These are phyloP conservation scores for Pythium coloratum DNA, from an alignment of 352 stramenopile genomes.

Conservation along the genomic window DNA sequence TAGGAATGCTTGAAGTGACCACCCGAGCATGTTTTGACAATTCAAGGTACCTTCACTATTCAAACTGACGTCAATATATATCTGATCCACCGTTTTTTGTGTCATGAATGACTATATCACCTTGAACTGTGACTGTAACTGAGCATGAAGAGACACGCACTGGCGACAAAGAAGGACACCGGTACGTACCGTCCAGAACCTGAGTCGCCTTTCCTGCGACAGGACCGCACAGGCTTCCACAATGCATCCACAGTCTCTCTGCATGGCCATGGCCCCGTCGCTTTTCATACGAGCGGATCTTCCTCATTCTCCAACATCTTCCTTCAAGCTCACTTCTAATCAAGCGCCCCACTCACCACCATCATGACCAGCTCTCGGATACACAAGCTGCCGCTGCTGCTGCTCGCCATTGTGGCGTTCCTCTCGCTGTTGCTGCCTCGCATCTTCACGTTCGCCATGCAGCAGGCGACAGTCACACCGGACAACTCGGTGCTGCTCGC, in stretches of 20 bases:
- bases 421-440: background rate
- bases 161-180: background rate
- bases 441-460: background rate
- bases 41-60: background rate
- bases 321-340: background rate
- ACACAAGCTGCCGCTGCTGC: background rate
- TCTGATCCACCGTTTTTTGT: background rate
- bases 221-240: background rate
- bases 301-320: background rate
- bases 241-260: background rate
- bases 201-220: background rate
- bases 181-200: background rate
- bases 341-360: background rate
- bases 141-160: background rate
- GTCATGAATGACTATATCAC: background rate
- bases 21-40: background rate
- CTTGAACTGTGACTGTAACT: background rate
- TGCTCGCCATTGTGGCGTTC: background rate
- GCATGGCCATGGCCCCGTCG: background rate
- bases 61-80: no score
- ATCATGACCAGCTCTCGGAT: background rate
- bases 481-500: slow-evolving; percentile 17
- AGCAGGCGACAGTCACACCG: background rate
- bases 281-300: background rate
- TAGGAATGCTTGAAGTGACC: background rate